Conservation (phyloP, 352 stramenopile species). For the Globisporangium orthogonon region DNA sequence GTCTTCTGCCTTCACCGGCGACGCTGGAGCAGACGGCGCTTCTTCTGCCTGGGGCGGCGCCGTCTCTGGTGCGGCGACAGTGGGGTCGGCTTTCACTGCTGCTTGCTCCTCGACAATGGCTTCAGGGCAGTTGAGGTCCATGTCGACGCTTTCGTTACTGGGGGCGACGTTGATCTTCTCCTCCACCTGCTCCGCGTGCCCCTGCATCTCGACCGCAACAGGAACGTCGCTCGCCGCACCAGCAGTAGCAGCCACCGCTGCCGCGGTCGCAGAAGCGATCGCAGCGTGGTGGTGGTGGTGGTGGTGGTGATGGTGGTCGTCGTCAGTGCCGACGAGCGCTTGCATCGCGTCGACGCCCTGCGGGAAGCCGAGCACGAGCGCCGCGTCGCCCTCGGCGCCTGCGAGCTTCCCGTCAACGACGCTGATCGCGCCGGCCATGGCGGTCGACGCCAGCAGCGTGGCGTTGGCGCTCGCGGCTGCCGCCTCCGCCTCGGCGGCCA, state of each 20-base stretch:
- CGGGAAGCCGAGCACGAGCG: conserved; percentile 9
- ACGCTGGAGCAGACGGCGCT: neutral
- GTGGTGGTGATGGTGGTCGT: neutral
- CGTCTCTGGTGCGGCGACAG: neutral
- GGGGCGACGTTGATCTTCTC: neutral
- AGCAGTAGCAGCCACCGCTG: conserved; percentile 1
- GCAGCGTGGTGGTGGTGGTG: neutral
- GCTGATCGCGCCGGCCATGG: neutral
- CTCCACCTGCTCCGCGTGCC: neutral
- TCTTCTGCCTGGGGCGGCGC: neutral
- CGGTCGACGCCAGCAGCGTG: conserved; percentile 1
- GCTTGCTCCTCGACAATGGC: conserved; percentile 35
- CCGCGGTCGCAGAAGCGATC: conserved; percentile 15
- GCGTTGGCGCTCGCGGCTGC: conserved; percentile 6
- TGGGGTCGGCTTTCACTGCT: conserved; percentile 16
- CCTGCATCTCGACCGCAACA: neutral
- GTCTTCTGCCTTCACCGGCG: neutral
- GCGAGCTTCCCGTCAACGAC: neutral
- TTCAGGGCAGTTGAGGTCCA: conserved; percentile 28
- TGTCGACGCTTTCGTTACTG: conserved; percentile 5
- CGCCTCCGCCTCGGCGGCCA: conserved; percentile 2
- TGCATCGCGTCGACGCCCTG: conserved; percentile 8
- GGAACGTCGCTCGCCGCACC: neutral
- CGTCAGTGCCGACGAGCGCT: conserved; percentile 4
- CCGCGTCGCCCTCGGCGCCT: conserved; percentile 2